These are phyloP conservation scores for Waltiozyma solani DNA, from an alignment of 1,139 yeast genomes.

Conservation along the genomic window DNA sequence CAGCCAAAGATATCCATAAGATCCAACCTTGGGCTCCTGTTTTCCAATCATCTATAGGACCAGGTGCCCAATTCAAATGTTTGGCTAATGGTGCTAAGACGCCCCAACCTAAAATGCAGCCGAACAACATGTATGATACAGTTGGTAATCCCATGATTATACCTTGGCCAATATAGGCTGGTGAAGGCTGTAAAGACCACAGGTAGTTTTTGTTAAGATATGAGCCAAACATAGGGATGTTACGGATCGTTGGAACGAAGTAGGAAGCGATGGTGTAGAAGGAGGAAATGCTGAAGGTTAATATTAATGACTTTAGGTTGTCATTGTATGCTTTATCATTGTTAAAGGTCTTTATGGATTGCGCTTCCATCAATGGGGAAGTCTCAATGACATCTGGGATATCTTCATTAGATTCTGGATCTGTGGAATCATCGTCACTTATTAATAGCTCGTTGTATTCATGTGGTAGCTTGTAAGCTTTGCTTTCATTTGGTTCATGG, in stretches of 20 bases:
- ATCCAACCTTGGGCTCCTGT: slow-evolving; percentile 97
- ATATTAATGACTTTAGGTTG: slow-evolving; percentile 46
- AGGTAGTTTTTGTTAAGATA: slow-evolving; percentile 54
- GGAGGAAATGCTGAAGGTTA: slow-evolving; percentile 64
- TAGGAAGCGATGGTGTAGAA: slow-evolving; percentile 61
- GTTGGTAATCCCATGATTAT: slow-evolving; percentile 95
- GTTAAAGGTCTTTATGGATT: slow-evolving; percentile 19
- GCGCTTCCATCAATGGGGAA: slow-evolving; percentile 21
- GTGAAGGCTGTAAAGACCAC: slow-evolving; percentile 92
- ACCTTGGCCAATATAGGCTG: slow-evolving; percentile 96
- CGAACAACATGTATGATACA: slow-evolving; percentile 83
- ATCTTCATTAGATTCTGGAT: slow-evolving; percentile 5
- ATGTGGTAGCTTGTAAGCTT: slow-evolving; percentile 17
- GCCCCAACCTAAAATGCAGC: slow-evolving; percentile 88
- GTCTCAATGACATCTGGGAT: slow-evolving; percentile 2
- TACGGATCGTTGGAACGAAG: slow-evolving; percentile 59
- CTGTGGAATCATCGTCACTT: slow-evolving; percentile 14
- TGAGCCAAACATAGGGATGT: slow-evolving; percentile 68
- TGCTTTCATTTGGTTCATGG: slow-evolving; percentile 29
- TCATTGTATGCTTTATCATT: slow-evolving; percentile 32
- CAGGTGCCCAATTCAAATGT: slow-evolving; percentile 74
- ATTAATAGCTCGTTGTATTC: slow-evolving; percentile 23
- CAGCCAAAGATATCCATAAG: slow-evolving; percentile 84
- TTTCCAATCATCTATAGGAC: slow-evolving; percentile 86
- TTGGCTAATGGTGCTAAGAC: slow-evolving; percentile 75